Evolutionary conservation across 2,329 filamentous ascomycete genomes (phyloP).

Genomic region (Graphilbum ipis-grandicollis): DNA sequence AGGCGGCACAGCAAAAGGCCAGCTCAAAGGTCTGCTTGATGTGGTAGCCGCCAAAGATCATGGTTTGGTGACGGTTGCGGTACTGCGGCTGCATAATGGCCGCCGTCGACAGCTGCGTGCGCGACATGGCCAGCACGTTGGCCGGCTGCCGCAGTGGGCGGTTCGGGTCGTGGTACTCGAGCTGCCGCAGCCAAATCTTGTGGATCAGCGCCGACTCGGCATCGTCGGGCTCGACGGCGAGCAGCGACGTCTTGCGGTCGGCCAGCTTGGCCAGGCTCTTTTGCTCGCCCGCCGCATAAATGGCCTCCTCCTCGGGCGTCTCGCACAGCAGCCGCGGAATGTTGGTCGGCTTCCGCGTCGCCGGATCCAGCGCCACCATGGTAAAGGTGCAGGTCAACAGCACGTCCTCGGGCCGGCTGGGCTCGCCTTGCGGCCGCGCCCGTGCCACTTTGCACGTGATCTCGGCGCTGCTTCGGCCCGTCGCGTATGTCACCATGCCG

Average conservation of each 20-base stretch:
- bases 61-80: constrained; percentile 43
- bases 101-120: constrained; percentile 40
- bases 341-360: constrained; percentile 47
- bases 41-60: constrained; percentile 64
- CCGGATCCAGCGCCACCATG: constrained; percentile 57
- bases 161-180: constrained; percentile 18
- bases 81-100: constrained; percentile 57
- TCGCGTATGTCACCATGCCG: constrained; percentile 45
- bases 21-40: constrained; percentile 61
- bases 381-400: constrained; percentile 42
- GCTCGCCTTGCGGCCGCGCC: constrained; percentile 40
- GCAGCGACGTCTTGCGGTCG: constrained; percentile 21
- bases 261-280: constrained; percentile 39
- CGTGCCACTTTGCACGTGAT: constrained; percentile 59
- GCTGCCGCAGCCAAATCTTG: constrained; percentile 53
- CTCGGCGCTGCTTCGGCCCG: constrained; percentile 56
- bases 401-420: constrained; percentile 24
- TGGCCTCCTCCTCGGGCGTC: constrained; percentile 44
- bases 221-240: constrained; percentile 51
- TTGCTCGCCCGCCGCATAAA: constrained; percentile 27
- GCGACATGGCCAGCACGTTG: constrained; percentile 37
- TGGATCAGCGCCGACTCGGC: constrained; percentile 58
- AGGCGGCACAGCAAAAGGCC: constrained; percentile 57
- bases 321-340: constrained; percentile 36
- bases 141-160: constrained; percentile 15